Conservation (phyloP, 2,329 filamentous ascomycete genomes). For the Ophiostoma himal-ulmi region DNA sequence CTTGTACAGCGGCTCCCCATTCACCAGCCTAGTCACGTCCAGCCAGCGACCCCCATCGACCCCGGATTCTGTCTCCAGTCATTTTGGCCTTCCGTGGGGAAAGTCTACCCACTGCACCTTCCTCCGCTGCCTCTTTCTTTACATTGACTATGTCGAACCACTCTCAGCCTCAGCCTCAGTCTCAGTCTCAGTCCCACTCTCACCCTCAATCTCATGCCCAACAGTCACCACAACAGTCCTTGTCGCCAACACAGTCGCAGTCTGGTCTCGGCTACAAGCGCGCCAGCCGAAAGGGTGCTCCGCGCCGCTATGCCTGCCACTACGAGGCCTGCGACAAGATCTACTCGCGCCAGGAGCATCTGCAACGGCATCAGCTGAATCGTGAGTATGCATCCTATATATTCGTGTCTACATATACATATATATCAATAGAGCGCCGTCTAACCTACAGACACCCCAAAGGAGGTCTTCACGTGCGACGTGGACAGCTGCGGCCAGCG, state of each 20-base stretch:
- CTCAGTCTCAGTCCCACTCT: background rate
- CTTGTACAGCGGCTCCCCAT: background rate
- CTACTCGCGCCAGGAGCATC: constrained; percentile 74
- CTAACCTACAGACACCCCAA: constrained; percentile 53
- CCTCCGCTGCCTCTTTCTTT: background rate
- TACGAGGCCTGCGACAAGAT: constrained; percentile 69
- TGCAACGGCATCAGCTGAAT: constrained; percentile 76
- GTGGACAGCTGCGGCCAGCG: constrained; percentile 66
- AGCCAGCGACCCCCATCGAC: constrained; percentile 8
- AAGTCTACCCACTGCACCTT: background rate
- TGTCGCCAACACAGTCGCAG: background rate
- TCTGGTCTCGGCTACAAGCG: constrained; percentile 28
- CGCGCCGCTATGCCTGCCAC: constrained; percentile 52
- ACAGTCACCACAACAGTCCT: constrained; percentile 9
- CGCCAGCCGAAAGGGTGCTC: constrained; percentile 47
- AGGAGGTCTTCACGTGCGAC: constrained; percentile 73
- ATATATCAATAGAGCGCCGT: background rate
- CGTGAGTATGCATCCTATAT: constrained; percentile 31
- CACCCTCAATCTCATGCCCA: background rate
- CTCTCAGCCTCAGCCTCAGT: background rate
- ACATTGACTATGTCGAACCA: background rate
- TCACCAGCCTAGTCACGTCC: background rate
- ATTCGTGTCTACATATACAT: background rate
- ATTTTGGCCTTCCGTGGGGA: constrained; percentile 9
- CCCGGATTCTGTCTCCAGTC: constrained; percentile 8